Conservation (phyloP, 176 grass and related monocot genomes). For the Oryza punctata region DNA sequence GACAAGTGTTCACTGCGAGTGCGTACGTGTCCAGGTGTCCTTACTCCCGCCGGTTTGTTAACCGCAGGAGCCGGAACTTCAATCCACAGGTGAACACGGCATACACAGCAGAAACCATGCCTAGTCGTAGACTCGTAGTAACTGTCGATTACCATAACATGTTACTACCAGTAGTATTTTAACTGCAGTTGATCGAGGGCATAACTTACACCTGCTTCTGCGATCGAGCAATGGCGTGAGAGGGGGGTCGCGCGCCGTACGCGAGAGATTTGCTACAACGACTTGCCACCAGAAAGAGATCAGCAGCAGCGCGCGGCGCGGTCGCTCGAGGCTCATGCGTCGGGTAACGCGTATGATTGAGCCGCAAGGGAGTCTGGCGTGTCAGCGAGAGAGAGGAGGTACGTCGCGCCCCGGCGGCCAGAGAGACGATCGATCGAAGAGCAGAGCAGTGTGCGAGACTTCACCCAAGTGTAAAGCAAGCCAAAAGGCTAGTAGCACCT, state of each 20-base stretch:
- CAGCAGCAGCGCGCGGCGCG: not conserved
- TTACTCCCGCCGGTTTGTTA: no score
- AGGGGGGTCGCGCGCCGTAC: not conserved
- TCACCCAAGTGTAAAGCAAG: conserved; percentile 66
- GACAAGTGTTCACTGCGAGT: not conserved
- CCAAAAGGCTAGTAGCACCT: not conserved
- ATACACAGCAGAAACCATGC: not conserved
- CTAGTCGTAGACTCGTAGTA: no score
- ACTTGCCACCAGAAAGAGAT: conserved; percentile 39
- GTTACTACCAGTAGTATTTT: no score
- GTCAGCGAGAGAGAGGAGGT: conserved; percentile 15
- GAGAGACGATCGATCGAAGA: not conserved
- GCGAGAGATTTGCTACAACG: conserved; percentile 40
- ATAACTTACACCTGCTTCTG: not conserved
- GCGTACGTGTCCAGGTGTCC: no score
- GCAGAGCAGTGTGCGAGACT: conserved; percentile 32
- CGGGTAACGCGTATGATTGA: conserved; percentile 1
- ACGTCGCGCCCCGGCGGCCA: not conserved
- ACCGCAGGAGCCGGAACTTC: not conserved
- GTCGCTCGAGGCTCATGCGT: not conserved
- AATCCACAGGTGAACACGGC: conserved; percentile 5
- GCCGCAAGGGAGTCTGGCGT: conserved; percentile 43
- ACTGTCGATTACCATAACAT: not conserved
- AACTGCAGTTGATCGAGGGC: no score
- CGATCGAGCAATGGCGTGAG: not conserved